Conservation (phyloP, 106 monocot genomes). For the Dioscorea alata region DNA sequence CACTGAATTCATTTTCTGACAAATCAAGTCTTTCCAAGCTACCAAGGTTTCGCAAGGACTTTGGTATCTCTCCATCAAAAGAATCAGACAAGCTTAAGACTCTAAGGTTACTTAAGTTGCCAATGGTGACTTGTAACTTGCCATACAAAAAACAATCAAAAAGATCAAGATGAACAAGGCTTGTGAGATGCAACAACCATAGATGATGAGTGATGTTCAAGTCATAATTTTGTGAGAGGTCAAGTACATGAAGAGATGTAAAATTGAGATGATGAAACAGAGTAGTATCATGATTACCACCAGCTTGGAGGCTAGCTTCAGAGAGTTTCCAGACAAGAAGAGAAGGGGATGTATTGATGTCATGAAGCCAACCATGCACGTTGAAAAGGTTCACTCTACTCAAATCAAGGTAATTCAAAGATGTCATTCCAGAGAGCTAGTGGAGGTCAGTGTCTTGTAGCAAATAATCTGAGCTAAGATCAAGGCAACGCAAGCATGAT, state of each 20-base stretch:
- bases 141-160: background rate
- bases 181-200: background rate
- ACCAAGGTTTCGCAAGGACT: no score
- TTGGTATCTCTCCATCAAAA: no score
- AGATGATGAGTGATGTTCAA: background rate
- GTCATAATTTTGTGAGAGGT: background rate
- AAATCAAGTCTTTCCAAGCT: no score
- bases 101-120: no score
- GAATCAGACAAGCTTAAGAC: no score
- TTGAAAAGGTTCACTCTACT: background rate
- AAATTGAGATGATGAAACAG: background rate
- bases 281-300: background rate
- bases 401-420: constrained; percentile 6
- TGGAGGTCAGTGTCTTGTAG: background rate
- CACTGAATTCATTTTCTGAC: no score
- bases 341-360: background rate
- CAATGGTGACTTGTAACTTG: background rate
- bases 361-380: no score
- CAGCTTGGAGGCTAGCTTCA: background rate
- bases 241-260: background rate
- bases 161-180: constrained; percentile 5
- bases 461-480: no score
- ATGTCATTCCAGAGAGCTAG: background rate
- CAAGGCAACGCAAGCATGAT: background rate
- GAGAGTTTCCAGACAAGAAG: background rate